Evolutionary conservation across 2,329 filamentous ascomycete species (phyloP), one percentile per base, ranked within the genome.

Genomic region (Atkinsonella hypoxylon): DNA sequence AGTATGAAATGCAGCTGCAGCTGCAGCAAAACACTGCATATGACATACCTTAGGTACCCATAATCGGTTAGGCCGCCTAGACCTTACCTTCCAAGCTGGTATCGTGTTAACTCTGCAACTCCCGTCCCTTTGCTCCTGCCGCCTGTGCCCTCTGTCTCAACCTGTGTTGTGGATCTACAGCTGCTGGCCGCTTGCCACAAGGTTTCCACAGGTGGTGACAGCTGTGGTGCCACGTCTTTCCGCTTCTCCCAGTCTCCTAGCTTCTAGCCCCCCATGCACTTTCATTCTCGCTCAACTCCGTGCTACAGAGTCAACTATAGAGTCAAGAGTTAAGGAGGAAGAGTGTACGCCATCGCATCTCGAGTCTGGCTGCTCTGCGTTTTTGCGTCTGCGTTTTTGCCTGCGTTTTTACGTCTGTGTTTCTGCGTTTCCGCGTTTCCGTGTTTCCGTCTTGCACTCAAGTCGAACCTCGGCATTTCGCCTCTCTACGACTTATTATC

Each of bases 141-240:
- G 34, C 11, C 46, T 15, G 1, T 26, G 12, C n/a, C 8, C 9
- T 10, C 32, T 36, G 44, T 13, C 13, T 46, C 13, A 26, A 26
- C 26, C 26, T 26, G 7, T 8, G 26, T 26, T 11, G 34, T 36
- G 34, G 34, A 36, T 15, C 34, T 12, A 36, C 15, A 15, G 34
- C 34, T 36, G 34, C 34, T 36, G 34, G 34, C 34, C 8, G 34
- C 11, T 15, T 15, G 34, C 34, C 15, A 15, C 34, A 12, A 36
- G 7, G 34, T 15, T 36, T 15, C 34, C 34, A 30, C 42, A 31
- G 18, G 43, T 34, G 20, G 13, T 39, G 32, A 26, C 22, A 32
- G 31, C 32, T 26, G 45, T 48, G 50, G 50, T 51, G 50, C 50
- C 45, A 51, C 50, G 50, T 51, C 46, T 45, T 15, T 32, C 43